Conservation (phyloP, 2,329 filamentous ascomycete genomes). For the Neonectria hederae region DNA sequence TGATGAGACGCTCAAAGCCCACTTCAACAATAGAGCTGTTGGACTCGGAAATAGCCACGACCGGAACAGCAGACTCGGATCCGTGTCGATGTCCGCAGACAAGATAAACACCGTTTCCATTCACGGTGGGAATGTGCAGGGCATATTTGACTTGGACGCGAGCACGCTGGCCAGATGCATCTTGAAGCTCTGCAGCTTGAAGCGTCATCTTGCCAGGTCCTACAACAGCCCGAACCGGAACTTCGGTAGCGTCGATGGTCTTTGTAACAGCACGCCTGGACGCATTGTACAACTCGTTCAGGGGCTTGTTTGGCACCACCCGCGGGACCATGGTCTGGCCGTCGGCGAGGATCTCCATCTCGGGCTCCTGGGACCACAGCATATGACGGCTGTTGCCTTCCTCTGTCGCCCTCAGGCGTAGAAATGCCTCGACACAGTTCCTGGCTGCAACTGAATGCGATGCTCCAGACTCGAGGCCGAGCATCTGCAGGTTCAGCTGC, state of each 20-base stretch:
- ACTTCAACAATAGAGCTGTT: conserved; percentile 6
- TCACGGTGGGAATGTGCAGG: conserved; percentile 5
- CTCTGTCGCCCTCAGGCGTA: conserved; percentile 1
- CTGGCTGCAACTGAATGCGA: background rate
- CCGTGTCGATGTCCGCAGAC: background rate
- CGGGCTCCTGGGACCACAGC: conserved; percentile 22
- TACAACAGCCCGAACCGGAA: conserved; percentile 7
- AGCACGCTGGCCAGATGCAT: background rate
- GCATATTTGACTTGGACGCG: conserved; percentile 12
- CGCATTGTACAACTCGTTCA: conserved; percentile 22
- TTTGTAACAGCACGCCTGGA: conserved; percentile 16
- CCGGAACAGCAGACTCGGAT: background rate
- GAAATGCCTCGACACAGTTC: conserved; percentile 12
- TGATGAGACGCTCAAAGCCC: background rate
- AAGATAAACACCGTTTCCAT: background rate
- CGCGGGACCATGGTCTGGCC: conserved; percentile 21
- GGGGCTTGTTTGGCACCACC: conserved; percentile 15
- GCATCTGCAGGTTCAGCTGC: conserved; percentile 17
- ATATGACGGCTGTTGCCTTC: conserved; percentile 2
- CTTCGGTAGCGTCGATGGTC: conserved; percentile 1
- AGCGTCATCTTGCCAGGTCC: conserved; percentile 8
- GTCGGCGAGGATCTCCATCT: conserved; percentile 21
- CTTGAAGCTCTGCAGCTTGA: background rate
- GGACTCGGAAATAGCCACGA: conserved; percentile 9
- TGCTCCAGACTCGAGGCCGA: conserved; percentile 13